These are phyloP conservation scores for Vaccinium myrtillus DNA, from an alignment of 148 eudicot genomes.

Conservation along the genomic window DNA sequence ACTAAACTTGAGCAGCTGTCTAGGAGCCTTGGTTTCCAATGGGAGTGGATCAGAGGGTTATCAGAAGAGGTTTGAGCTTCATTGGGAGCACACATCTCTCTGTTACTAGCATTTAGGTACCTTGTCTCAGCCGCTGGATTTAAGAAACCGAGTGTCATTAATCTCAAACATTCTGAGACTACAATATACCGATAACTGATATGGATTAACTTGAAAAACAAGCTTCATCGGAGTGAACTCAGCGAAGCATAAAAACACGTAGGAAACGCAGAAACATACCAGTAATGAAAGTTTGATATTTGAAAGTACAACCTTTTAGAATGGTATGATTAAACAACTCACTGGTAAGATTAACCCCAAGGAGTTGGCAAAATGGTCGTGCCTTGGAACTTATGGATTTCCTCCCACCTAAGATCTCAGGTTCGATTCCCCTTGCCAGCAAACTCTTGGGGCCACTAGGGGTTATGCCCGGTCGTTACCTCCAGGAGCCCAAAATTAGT, in stretches of 20 bases:
- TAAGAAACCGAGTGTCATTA: neutral
- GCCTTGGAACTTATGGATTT: no score
- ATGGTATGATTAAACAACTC: neutral
- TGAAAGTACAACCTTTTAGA: neutral
- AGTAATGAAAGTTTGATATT: neutral
- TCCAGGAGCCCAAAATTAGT: no score
- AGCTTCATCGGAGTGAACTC: neutral
- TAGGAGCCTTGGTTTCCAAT: slow-evolving; percentile 41
- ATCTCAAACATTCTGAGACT: neutral
- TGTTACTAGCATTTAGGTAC: slow-evolving; percentile 88
- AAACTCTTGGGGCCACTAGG: no score
- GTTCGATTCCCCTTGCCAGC: no score
- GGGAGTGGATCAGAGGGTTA: slow-evolving; percentile 39
- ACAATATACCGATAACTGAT: neutral
- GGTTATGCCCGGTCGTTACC: no score
- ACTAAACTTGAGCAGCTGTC: slow-evolving; percentile 66
- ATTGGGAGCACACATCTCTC: slow-evolving; percentile 84
- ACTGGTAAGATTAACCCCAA: neutral
- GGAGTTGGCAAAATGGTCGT: no score
- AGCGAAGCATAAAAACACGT: neutral
- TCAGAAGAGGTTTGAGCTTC: slow-evolving; percentile 60
- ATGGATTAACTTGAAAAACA: neutral
- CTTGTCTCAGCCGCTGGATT: slow-evolving; percentile 86
- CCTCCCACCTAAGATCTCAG: no score
- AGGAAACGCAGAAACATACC: neutral